phyloP scores from a whole-genome alignment of 495 filamentous ascomycete species.

The Annulohypoxylon stygium region DNA sequence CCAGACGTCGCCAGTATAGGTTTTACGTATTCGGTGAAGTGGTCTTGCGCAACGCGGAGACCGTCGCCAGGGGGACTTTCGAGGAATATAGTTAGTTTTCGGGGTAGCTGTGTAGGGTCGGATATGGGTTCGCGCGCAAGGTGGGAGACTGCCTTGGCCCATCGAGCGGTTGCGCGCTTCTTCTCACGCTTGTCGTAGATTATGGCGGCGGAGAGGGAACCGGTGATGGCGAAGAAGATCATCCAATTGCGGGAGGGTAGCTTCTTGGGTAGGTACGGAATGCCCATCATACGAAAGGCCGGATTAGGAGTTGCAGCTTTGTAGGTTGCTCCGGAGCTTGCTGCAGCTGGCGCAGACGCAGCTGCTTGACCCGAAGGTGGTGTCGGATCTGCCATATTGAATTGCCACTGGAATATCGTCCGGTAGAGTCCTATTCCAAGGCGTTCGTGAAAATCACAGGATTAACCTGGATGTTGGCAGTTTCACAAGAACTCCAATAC shows the following conservation, averaged over 20 bases:
- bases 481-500: slow-evolving; percentile 10
- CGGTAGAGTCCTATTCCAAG: neutral
- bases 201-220: slow-evolving; percentile 79
- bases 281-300: slow-evolving; percentile 80
- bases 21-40: slow-evolving; percentile 96
- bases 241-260: slow-evolving; percentile 97
- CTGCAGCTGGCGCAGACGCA: slow-evolving; percentile 19
- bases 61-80: slow-evolving; percentile 88
- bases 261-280: slow-evolving; percentile 83
- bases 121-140: slow-evolving; percentile 81
- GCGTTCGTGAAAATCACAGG: neutral
- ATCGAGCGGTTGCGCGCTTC: slow-evolving; percentile 83
- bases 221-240: slow-evolving; percentile 88
- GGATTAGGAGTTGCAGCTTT: slow-evolving; percentile 72
- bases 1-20: slow-evolving; percentile 90
- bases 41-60: slow-evolving; percentile 83
- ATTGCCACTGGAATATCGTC: neutral
- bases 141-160: slow-evolving; percentile 88
- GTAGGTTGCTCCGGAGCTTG: slow-evolving; percentile 53
- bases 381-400: slow-evolving; percentile 39
- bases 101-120: slow-evolving; percentile 74
- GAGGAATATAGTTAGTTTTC: slow-evolving; percentile 89
- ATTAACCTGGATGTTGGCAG: neutral
- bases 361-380: slow-evolving; percentile 34
- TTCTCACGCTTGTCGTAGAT: slow-evolving; percentile 94